Evolutionary conservation across 176 grass and related monocot species (phyloP), one percentile per base, ranked within the genome.

Genomic region (Elymus sibiricus): DNA sequence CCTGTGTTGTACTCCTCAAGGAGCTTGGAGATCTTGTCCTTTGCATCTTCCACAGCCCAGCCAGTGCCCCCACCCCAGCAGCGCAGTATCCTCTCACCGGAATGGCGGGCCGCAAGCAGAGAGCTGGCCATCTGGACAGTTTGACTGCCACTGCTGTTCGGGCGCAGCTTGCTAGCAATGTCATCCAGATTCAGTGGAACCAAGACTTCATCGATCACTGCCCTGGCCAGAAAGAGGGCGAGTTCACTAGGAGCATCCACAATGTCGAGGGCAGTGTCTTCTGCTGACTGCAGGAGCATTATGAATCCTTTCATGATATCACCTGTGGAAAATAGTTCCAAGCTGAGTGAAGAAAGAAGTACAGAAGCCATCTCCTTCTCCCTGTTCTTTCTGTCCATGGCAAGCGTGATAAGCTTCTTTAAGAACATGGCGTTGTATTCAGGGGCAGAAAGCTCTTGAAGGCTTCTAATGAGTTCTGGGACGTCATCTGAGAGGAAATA

Each of bases 291-390:
- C 37, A 97, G 81, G 38, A 97, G 87, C 94, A 97, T 83, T 88
- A 97, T 40, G 28, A 97, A 97, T 13, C 94, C 94, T 70, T 94
- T 94, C 79, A 92, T 88, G 53, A 94, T 88, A 29, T 97, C 94
- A 70, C 94, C 94, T 51, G 81, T 90, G 39, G 88, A 89, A 79
- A 94, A 97, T 19, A 92, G 73, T 77, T 97, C 92, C 86, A 97
- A 90, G 59, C 92, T 92, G 56, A 97, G 86, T 76, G 92, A 91
- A 58, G 92, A 97, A 31, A 97, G 90, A 15, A 97, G 90, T 64
- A 92, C 83, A 12, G 94, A 97, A 3, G 92, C 86, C 94, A 97
- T 97, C 72, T 97, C 94, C 80, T 94, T 97, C 84, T 97, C 92
- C 76, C 92, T 88, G n/a, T 89, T 93, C 85, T 97, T 94, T 9